Base-by-base conservation (phyloP, 805 yeast species). In the Myxozyma sirexii region DNA sequence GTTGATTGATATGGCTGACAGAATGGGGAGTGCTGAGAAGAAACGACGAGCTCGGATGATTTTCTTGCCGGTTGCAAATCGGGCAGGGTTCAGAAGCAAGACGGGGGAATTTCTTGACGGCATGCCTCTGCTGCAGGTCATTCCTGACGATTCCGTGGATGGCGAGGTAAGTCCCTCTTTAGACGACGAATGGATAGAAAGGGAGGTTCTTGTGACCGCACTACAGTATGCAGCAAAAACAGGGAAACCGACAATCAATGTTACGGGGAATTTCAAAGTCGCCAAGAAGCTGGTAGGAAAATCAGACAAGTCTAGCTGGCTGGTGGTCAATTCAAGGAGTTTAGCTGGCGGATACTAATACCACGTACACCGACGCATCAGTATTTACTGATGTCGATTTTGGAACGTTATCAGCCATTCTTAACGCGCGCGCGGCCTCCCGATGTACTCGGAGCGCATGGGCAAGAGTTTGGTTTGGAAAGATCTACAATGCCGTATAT, bases 21-120 rank as follows among this genome's bases (percentile, higher is more conserved):
- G 35, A 24, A 60, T 60, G 64, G 64, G 64, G 27, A 56, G 59
- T 23, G 46, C 45, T 1, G 59, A 51, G 24, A 57, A 55, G 38
- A 60, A 53, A n/a, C 27, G 58, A 15, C 33, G 56, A 8, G 55
- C 56, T 15, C 12, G 24, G 26, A 1, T 43, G 58, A 33, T 56
- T 3, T 60, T 56, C 42, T 19, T 35, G 27, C 39, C 51, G 3
- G 19, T 21, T 1, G 45, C 17, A 23, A 38, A 23, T n/a, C 5
- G 51, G 35, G 38, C 31, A 17, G 48, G 37, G n/a, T 38, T 24
- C n/a, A 48, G 12, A 21, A 48, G 52, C 31, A 23, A n/a, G 3
- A 35, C 43, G 3, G 43, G 39, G n/a, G 52, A 48, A 21, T 48
- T 23, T 23, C 21, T 48, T 12, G 43, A 48, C 33, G 26, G 24